These are phyloP conservation scores for Thinopyrum elongatum DNA, from an alignment of 176 grass and related monocot genomes.

Conservation along the genomic window DNA sequence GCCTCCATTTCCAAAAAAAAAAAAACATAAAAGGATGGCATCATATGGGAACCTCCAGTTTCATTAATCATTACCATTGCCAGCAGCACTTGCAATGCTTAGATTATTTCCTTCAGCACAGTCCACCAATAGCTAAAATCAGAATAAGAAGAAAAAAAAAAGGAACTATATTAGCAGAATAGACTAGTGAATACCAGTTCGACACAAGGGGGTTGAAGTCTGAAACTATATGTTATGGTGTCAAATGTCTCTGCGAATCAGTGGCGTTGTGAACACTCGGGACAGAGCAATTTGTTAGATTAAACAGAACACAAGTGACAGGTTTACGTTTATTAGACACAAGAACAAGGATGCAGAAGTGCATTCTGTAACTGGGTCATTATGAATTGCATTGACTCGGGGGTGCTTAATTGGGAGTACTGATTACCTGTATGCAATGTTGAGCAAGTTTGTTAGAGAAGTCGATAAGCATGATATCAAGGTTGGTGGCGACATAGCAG, in stretches of 20 bases:
- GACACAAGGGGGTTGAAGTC: background rate
- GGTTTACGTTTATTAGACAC: background rate
- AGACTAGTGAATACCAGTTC: background rate
- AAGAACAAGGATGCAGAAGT: background rate
- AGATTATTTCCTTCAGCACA: constrained; percentile 76
- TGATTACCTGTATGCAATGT: constrained; percentile 60
- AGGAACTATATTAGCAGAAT: background rate
- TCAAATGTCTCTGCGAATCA: background rate
- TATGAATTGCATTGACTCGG: constrained; percentile 41
- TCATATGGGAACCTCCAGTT: constrained; percentile 63
- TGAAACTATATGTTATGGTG: background rate
- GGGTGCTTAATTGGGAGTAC: background rate
- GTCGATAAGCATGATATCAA: constrained; percentile 58
- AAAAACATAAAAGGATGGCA: constrained; percentile 50
- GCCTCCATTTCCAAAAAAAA: too few relatives aligned
- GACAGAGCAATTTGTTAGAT: background rate
- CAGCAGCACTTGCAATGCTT: constrained; percentile 65
- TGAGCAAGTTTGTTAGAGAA: constrained; percentile 61
- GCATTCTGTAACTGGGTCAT: too few relatives aligned
- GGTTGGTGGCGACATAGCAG: too few relatives aligned
- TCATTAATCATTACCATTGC: constrained; percentile 46
- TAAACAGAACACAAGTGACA: background rate
- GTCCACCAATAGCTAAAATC: constrained; percentile 51
- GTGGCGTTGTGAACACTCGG: background rate
- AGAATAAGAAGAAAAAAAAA: background rate